phyloP scores from a whole-genome alignment of 768 basidiomycete genomes.

The Termitomyces bulborhizus region DNA sequence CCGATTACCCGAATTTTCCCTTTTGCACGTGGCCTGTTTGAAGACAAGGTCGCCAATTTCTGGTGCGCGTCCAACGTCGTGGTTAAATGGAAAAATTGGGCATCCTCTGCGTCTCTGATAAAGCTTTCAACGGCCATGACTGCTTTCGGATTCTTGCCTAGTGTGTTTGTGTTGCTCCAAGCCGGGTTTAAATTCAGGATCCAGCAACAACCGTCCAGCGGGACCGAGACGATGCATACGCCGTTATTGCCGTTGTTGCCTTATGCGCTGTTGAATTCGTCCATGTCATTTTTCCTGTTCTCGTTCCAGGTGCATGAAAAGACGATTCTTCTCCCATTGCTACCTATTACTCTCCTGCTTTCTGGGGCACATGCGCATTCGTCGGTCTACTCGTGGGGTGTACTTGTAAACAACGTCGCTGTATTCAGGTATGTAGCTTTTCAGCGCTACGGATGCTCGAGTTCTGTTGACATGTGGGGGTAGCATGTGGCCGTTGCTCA shows the following conservation, averaged over 20 bases:
- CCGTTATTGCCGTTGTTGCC: conserved; percentile 65
- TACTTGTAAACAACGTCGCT: conserved; percentile 75
- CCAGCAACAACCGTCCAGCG: conserved; percentile 2
- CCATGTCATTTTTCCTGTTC: conserved; percentile 93
- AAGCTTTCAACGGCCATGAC: conserved; percentile 66
- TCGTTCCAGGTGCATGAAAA: conserved; percentile 98
- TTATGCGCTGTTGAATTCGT: conserved; percentile 72
- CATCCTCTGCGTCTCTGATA: conserved; percentile 42
- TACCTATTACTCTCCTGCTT: conserved; percentile 79
- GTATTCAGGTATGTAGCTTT: conserved; percentile 67
- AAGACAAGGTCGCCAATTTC: conserved; percentile 96
- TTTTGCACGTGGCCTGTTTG: conserved; percentile 84
- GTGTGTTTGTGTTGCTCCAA: conserved; percentile 37
- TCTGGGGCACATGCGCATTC: conserved; percentile 48
- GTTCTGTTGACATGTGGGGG: neutral
- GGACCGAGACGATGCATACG: conserved; percentile 23
- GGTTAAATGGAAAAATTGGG: conserved; percentile 74
- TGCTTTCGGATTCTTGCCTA: conserved; percentile 62
- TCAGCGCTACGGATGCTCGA: neutral
- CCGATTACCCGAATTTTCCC: conserved; percentile 85
- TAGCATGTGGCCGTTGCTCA: conserved; percentile 92
- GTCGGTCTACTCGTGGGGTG: conserved; percentile 62
- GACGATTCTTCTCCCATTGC: conserved; percentile 77
- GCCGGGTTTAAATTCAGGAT: conserved; percentile 23
- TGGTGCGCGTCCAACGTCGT: conserved; percentile 93